Evolutionary conservation across 1,139 yeast genomes (phyloP), one percentile per base, ranked within the genome.

Genomic region (Blastobotrys niveus): DNA sequence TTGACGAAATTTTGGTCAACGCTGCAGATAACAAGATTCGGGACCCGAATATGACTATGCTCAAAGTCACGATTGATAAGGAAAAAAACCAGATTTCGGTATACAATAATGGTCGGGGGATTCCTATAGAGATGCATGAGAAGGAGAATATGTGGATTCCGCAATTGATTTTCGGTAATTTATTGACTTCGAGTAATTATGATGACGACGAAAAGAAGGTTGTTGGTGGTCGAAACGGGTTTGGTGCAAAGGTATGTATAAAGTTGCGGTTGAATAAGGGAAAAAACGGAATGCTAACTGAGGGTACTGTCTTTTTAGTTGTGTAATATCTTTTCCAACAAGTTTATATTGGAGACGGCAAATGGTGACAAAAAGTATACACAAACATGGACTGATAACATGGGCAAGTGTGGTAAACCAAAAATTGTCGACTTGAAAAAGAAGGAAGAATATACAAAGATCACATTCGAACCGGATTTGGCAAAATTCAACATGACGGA

Each of bases 21-120:
- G 98, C 99, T 2, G 99, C 98, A 14, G 98, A 93, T 66, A 93
- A 93, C 70, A 93, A 93, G 68, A 91, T 91, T 52, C 79, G 98
- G 56, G 99, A 93, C 61, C 87, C 95, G 1, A 58, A 75, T 7
- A 93, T 93, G 98, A 85, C 80, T 59, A 79, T 76, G 53, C 77
- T 93, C 50, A 85, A 79, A 49, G 97, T 93, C 14, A 75, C 68
- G 36, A 86, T 93, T 45, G 83, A 86, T 55, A 73, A 82, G 1
- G 96, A 82, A 49, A 73, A 74, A 47, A 87, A 87, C 58, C 59
- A 76, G 22, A 85, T 93, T 42, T 80, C 81, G 50, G 93, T 93
- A 6, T 78, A 76, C 70, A 93, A 93, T 64, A 96, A 91, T 60
- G 99, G 99, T 48, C 79, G 76, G 52, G 98, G 99, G 62, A 93